Evolutionary conservation across 306 rosid species (phyloP).

Genomic region (Herpetospermum pedunculosum): DNA sequence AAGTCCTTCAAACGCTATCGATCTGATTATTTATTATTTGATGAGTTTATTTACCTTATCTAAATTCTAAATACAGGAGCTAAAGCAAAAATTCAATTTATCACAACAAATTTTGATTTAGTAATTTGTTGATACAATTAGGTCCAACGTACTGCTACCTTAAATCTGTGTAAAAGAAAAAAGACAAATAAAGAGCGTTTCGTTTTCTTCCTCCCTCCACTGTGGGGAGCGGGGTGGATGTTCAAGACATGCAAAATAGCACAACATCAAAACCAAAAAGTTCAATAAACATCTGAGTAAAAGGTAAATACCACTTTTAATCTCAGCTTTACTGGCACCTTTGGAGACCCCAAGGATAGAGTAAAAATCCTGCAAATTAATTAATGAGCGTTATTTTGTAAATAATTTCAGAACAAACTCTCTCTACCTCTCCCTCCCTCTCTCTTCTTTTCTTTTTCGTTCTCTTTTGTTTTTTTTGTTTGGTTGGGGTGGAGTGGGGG

Average conservation of each 20-base stretch:
- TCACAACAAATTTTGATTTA: background rate
- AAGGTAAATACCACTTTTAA: slow-evolving; percentile 60
- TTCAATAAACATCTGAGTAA: background rate
- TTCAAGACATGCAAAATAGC: background rate
- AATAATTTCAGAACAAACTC: slow-evolving; percentile 5
- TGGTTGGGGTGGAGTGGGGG: background rate
- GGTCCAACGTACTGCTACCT: background rate
- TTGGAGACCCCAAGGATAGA: slow-evolving; percentile 85
- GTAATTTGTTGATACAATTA: background rate
- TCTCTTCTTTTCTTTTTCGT: background rate
- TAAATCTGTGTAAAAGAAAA: background rate
- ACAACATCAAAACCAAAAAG: background rate
- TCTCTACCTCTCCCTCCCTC: background rate
- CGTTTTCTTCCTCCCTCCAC: too few species aligned
- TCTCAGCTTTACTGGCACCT: slow-evolving; percentile 83
- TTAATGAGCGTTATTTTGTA: background rate
- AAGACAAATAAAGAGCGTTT: background rate
- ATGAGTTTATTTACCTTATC: background rate
- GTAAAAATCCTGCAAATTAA: slow-evolving; percentile 66
- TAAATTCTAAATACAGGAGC: background rate
- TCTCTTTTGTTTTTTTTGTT: background rate
- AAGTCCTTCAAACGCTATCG: background rate
- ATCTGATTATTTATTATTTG: background rate
- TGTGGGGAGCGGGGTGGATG: too few species aligned
- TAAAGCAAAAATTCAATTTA: background rate